Evolutionary conservation across 495 filamentous ascomycete genomes (phyloP), one percentile per base, ranked within the genome.

Genomic region (Penicillium maclennaniae): DNA sequence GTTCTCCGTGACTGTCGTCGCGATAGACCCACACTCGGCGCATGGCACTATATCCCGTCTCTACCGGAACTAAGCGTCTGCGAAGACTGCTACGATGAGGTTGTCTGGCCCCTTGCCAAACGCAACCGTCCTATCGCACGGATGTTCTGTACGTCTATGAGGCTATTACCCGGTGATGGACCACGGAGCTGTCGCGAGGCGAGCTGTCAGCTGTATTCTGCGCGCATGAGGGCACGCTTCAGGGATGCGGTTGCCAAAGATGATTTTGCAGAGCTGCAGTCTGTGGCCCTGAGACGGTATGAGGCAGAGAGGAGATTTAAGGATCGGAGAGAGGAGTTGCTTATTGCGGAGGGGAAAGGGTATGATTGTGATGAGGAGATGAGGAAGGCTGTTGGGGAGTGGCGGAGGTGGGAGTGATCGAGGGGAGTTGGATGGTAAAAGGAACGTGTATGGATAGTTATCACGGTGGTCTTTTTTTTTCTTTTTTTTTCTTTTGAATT

Each of bases 121-220:
- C 63, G 71, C 2, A 65, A 73, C 23, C 71, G 72, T 28, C 68
- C 77, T 0, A 68, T 91, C 19, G 83, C 87, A 0, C 67, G 73
- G 1, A 74, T 77, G 52, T 84, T 91, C 60, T 77, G 69, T 15
- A 64, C 66, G 5, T 66, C 70, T 5, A 62, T 72, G 57, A 73
- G 75, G 23, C 60, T 72, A 1, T 66, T 78, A 7, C 75, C 75
- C 1, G 71, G 77, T 27, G 71, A 79, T 47, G 67, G 65, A 19
- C 71, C 74, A 25, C 70, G 78, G 48, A 65, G 63, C 5, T 67
- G 66, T 19, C 70, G 76, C 4, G 70, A 81, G 34, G 82, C 78
- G 0, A 78, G 77, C 17, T 93, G 89, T 59, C 86, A 89, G 67
- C 70, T 92, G 7, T 91, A 88, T 55, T 87, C 84, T n/a, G 68